Percentiles rank a stretch among this genome's conserved stretches.
Evolutionary conservation across 192 early-diverging fungal species (phyloP).

Genomic region (Backusella sp.): DNA sequence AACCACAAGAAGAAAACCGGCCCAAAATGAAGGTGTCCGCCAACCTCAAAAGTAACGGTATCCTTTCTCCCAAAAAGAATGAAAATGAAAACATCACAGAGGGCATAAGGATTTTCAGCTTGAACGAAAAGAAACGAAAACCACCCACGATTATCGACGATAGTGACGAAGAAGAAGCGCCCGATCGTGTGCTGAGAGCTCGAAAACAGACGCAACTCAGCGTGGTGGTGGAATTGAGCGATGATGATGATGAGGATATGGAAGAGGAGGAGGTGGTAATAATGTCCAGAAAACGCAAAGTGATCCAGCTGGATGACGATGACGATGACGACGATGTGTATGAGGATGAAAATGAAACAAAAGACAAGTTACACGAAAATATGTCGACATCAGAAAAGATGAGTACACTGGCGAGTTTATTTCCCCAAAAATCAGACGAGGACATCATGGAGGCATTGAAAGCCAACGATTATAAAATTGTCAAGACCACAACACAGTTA

Average conservation of each 20-base stretch:
- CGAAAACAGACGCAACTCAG: background rate
- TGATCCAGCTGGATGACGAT: background rate
- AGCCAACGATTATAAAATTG: background rate
- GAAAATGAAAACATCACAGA: background rate
- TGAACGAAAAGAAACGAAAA: background rate
- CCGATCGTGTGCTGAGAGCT: background rate
- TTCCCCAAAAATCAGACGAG: background rate
- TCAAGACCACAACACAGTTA: background rate
- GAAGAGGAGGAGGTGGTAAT: slow-evolving; percentile 4
- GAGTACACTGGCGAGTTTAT: background rate
- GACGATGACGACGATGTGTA: slow-evolving; percentile 2
- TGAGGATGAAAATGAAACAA: background rate
- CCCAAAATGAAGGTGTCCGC: background rate
- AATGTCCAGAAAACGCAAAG: background rate
- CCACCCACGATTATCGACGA: background rate
- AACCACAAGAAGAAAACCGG: too few relatives aligned
- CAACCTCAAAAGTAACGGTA: background rate
- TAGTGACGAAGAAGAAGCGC: background rate
- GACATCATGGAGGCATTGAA: background rate
- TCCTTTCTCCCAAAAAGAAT: background rate
- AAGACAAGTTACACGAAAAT: background rate
- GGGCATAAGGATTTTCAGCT: background rate
- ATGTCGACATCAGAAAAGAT: background rate
- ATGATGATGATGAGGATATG: background rate
- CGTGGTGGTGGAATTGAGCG: background rate